Percentiles rank a stretch among this genome's conserved stretches.
Evolutionary conservation across 176 grass and related monocot genomes (phyloP).

Genomic region (Elymus sibiricus): DNA sequence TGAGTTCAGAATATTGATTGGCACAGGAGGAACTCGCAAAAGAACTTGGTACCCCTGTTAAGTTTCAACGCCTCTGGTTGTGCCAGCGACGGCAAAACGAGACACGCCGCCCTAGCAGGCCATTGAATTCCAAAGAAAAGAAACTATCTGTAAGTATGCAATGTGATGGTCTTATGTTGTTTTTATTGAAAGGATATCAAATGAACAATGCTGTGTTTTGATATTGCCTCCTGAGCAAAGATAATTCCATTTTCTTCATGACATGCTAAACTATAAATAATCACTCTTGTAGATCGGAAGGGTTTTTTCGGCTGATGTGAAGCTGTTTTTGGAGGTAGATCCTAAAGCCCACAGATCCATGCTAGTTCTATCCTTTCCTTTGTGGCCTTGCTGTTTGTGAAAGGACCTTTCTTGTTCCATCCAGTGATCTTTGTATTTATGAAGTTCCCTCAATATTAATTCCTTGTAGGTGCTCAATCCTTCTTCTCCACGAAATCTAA

Average conservation of each 20-base stretch:
- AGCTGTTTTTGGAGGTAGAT: too few species aligned
- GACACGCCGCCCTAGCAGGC: background rate
- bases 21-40: background rate
- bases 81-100: background rate
- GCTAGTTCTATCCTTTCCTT: background rate
- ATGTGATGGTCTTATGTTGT: background rate
- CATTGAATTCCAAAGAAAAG: background rate
- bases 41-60: background rate
- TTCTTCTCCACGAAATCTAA: background rate
- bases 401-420: background rate
- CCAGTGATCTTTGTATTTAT: background rate
- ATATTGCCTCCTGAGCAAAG: too few species aligned
- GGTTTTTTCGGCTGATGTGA: background rate
- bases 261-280: background rate
- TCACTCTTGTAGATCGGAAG: slow-evolving; percentile 8
- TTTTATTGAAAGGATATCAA: background rate
- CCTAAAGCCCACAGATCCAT: background rate
- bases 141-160: background rate
- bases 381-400: background rate
- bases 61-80: slow-evolving; percentile 2
- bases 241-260: too few species aligned
- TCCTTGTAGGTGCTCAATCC: background rate
- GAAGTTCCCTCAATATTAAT: background rate
- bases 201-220: too few species aligned
- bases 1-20: background rate